Conservation (phyloP, 441 rosid genomes). For the Pelargonium myrrhifolium region DNA sequence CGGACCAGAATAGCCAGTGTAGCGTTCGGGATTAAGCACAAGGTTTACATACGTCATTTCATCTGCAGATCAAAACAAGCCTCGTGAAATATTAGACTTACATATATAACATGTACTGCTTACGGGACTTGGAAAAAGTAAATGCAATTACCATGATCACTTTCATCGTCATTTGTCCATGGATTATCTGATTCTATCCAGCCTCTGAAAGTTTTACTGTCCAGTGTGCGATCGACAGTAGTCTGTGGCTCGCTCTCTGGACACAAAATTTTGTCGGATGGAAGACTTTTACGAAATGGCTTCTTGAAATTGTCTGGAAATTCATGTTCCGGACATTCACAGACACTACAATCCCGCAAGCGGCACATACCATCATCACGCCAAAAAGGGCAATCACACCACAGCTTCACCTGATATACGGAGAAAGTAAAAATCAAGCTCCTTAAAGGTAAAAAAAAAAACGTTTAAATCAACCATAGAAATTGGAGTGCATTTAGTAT, state of each 20-base stretch:
- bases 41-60: slow-evolving; percentile 95
- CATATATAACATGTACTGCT: neutral
- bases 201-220: slow-evolving; percentile 58
- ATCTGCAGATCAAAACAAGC: slow-evolving; percentile 34
- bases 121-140: neutral
- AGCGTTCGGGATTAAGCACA: slow-evolving; percentile 78
- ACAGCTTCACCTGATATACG: slow-evolving; percentile 57
- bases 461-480: neutral
- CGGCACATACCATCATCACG: slow-evolving; percentile 96
- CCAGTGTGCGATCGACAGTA: slow-evolving; percentile 77
- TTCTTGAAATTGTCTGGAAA: slow-evolving; percentile 67
- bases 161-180: slow-evolving; percentile 90
- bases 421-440: neutral
- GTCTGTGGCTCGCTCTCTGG: slow-evolving; percentile 93
- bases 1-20: slow-evolving; percentile 80
- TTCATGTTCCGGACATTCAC: slow-evolving; percentile 90
- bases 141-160: slow-evolving; percentile 53
- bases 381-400: slow-evolving; percentile 99
- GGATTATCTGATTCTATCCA: slow-evolving; percentile 89
- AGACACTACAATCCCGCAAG: slow-evolving; percentile 84
- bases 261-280: slow-evolving; percentile 56
- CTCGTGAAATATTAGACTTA: neutral
- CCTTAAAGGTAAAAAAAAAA: neutral
- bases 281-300: slow-evolving; percentile 42
- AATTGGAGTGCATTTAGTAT: neutral